These are phyloP conservation scores for Macadamia tetraphylla DNA, from an alignment of 164 flowering plant genomes.

Conservation along the genomic window DNA sequence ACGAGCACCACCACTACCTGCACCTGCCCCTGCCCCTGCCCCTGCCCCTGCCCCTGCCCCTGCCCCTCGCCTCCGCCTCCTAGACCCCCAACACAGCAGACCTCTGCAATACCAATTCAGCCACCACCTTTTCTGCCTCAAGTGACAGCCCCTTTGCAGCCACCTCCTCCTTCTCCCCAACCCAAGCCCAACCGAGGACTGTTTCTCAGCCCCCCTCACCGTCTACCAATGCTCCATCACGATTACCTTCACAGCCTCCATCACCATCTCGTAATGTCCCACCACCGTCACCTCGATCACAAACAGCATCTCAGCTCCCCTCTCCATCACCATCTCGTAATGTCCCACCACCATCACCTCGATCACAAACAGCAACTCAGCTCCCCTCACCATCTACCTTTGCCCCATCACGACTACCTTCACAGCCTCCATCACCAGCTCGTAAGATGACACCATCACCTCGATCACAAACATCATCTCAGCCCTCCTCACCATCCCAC, in stretches of 20 bases:
- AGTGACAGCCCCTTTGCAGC: neutral
- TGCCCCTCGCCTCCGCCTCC: neutral
- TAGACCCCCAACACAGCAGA: too few relatives aligned
- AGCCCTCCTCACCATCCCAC: slow-evolving; percentile 1
- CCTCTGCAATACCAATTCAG: too few relatives aligned
- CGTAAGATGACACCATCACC: neutral
- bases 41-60: neutral
- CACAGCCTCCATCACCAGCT: neutral
- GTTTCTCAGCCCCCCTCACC: neutral
- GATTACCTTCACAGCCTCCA: neutral
- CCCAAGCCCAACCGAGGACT: neutral
- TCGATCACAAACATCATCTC: neutral
- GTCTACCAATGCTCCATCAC: neutral
- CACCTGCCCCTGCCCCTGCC: neutral
- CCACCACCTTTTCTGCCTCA: too few relatives aligned
- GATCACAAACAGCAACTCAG: neutral
- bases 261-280: neutral
- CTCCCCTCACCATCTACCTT: slow-evolving; percentile 7
- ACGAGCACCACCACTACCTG: too few relatives aligned
- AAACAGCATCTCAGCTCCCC: neutral
- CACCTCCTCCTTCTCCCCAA: neutral
- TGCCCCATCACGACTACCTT: neutral
- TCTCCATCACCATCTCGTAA: neutral
- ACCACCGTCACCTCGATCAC: neutral
- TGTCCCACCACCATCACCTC: neutral